These are phyloP conservation scores for Phialophora expanda DNA, from an alignment of 2,329 filamentous ascomycete genomes.

Conservation along the genomic window DNA sequence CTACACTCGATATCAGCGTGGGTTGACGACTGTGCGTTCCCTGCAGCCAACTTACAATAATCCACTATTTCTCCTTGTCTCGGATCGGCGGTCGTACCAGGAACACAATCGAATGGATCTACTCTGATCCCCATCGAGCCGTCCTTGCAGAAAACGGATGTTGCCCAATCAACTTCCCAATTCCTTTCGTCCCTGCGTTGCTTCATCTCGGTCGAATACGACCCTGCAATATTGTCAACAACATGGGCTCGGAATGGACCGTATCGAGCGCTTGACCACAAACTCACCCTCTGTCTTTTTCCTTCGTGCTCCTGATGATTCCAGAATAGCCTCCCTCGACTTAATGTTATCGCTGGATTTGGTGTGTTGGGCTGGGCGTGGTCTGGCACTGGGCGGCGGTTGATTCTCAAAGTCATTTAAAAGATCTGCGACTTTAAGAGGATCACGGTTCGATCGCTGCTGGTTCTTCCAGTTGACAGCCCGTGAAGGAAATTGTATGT, in stretches of 20 bases:
- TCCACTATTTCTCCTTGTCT: conserved; percentile 7
- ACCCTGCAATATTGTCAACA: background rate
- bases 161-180: background rate
- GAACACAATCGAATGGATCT: conserved; percentile 8
- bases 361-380: background rate
- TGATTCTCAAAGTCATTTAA: background rate
- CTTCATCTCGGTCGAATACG: background rate
- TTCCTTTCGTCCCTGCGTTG: background rate
- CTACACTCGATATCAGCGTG: background rate
- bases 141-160: background rate
- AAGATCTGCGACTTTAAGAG: background rate
- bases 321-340: background rate
- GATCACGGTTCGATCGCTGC: background rate
- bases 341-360: background rate
- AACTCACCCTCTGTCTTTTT: background rate
- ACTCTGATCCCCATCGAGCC: conserved; percentile 11
- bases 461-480: conserved; percentile 8
- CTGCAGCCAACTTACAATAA: background rate
- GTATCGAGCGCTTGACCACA: too few species aligned
- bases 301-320: background rate
- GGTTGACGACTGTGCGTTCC: background rate
- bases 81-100: conserved; percentile 3
- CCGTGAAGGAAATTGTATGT: background rate
- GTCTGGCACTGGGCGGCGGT: background rate
- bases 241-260: background rate